These are phyloP conservation scores for Cucurbita pepo DNA, from an alignment of 306 rosid genomes.

Conservation along the genomic window DNA sequence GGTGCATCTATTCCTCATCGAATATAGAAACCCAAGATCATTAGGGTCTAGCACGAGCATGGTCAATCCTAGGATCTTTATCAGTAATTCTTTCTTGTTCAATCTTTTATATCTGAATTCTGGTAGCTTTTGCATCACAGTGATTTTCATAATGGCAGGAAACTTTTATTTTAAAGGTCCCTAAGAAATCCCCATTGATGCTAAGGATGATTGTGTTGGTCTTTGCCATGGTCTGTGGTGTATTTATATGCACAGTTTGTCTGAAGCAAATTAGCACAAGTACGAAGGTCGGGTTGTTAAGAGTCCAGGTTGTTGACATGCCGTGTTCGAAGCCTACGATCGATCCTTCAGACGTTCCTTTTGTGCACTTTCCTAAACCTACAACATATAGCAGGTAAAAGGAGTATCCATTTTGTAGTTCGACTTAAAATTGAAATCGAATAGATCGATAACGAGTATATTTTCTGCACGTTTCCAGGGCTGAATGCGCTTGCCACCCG, in stretches of 20 bases:
- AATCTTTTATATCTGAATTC: no score
- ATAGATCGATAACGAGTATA: constrained; percentile 10
- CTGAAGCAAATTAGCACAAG: constrained; percentile 59
- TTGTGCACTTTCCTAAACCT: constrained; percentile 76
- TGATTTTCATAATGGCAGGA: constrained; percentile 38
- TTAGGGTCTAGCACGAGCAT: no score
- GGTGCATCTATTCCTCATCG: no score
- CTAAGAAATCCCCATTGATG: constrained; percentile 62
- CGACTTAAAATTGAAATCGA: not conserved
- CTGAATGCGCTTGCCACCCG: constrained; percentile 77
- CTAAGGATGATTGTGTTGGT: constrained; percentile 60
- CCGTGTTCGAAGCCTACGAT: constrained; percentile 58
- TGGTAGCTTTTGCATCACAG: not conserved
- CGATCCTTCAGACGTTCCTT: constrained; percentile 57
- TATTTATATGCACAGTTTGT: constrained; percentile 81
- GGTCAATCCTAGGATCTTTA: no score
- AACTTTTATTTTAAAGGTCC: constrained; percentile 31
- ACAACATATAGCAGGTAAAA: constrained; percentile 64
- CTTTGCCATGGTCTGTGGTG: constrained; percentile 82
- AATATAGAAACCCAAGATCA: no score
- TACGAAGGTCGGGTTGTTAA: constrained; percentile 30
- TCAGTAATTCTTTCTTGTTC: no score
- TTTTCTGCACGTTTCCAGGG: constrained; percentile 34
- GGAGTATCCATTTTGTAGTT: constrained; percentile 2
- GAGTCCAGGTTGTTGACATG: constrained; percentile 33